These are phyloP conservation scores for Trichoderma atrobrunneum DNA, from an alignment of 2,329 filamentous ascomycete species.

Conservation along the genomic window DNA sequence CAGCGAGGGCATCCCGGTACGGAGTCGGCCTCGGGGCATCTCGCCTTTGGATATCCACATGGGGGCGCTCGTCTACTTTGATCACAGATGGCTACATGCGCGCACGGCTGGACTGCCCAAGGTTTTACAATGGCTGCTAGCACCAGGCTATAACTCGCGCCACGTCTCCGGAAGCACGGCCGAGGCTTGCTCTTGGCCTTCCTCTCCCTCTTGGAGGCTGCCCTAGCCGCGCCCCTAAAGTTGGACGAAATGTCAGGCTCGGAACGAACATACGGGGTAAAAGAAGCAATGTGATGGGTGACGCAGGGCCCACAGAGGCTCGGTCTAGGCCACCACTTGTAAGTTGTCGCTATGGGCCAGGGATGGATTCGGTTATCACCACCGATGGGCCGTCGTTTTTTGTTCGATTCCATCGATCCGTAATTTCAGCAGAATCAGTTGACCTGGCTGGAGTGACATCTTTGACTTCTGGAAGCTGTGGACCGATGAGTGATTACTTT, in stretches of 20 bases:
- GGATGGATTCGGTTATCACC: conserved; percentile 18
- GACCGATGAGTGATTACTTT: background rate
- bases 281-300: background rate
- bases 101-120: background rate
- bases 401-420: conserved; percentile 15
- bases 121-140: background rate
- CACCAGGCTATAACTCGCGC: background rate
- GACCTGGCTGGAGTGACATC: background rate
- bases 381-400: conserved; percentile 1
- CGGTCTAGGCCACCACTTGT: conserved; percentile 4
- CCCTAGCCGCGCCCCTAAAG: conserved; percentile 3
- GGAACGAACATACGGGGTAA: conserved; percentile 4
- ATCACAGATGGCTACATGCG: background rate
- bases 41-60: background rate
- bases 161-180: background rate
- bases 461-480: conserved; percentile 13
- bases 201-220: background rate
- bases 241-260: background rate
- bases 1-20: background rate
- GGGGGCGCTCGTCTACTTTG: background rate
- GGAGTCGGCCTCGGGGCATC: conserved; percentile 6
- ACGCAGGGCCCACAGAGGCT: background rate
- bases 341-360: background rate
- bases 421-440: conserved; percentile 18
- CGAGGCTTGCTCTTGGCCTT: background rate